These are phyloP conservation scores for Quercus ilex DNA, from an alignment of 306 rosid genomes.

Conservation along the genomic window DNA sequence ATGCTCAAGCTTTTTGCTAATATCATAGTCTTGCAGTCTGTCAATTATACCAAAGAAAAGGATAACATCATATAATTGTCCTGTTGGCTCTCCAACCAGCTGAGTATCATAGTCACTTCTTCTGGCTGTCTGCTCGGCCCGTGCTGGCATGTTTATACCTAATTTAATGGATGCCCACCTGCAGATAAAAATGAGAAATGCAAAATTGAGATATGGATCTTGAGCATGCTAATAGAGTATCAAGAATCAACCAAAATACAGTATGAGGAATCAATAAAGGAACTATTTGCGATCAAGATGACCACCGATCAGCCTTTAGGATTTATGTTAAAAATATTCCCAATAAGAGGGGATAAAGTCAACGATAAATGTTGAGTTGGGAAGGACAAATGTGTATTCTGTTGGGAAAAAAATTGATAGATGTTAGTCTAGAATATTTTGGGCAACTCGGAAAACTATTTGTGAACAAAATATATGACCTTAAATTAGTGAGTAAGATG, in stretches of 20 bases:
- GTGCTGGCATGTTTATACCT: constrained; percentile 83
- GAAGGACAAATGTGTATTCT: not conserved
- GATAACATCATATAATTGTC: constrained; percentile 67
- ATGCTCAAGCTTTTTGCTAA: constrained; percentile 94
- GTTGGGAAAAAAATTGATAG: not conserved
- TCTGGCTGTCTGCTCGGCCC: constrained; percentile 65
- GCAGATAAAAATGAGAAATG: not conserved
- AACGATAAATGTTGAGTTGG: not conserved
- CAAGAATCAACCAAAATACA: not conserved
- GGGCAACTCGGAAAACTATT: not conserved
- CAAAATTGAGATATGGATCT: not conserved
- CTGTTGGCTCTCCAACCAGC: constrained; percentile 83
- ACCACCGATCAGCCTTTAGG: not conserved
- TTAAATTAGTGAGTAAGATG: not conserved
- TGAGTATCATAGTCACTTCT: constrained; percentile 46
- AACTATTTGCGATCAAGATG: not conserved
- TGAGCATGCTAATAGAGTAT: not conserved
- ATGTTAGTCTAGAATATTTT: not conserved
- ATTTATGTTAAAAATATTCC: not conserved
- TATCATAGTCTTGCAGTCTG: constrained; percentile 93
- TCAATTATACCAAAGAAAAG: constrained; percentile 83
- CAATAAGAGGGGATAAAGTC: not conserved
- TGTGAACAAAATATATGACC: not conserved
- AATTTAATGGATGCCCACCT: constrained; percentile 58
- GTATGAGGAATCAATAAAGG: not conserved